phyloP scores from a whole-genome alignment of 306 rosid species.

The Malus sylvestris region DNA sequence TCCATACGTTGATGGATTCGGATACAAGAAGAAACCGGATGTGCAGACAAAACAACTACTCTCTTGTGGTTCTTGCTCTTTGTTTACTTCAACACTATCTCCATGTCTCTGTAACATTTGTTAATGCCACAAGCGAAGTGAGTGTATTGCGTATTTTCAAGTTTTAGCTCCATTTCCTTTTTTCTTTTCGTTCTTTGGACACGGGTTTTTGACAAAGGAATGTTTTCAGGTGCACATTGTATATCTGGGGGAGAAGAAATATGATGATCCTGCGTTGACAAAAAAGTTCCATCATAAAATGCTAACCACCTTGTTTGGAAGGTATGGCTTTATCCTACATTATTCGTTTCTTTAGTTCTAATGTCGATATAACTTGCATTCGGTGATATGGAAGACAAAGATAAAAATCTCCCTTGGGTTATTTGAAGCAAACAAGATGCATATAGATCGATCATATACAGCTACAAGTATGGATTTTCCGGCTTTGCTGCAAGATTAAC shows the following conservation, averaged over 20 bases:
- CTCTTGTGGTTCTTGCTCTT: conserved; percentile 33
- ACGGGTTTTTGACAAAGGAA: conserved; percentile 8
- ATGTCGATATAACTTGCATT: background rate
- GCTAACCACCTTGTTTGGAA: conserved; percentile 53
- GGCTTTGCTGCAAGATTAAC: conserved; percentile 80
- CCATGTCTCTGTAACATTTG: conserved; percentile 22
- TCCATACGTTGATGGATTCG: conserved; percentile 25
- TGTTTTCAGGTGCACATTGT: conserved; percentile 59
- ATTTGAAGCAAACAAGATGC: conserved; percentile 73
- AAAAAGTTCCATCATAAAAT: conserved; percentile 46
- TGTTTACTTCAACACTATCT: conserved; percentile 37
- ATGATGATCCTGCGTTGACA: conserved; percentile 40
- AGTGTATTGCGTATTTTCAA: conserved; percentile 23
- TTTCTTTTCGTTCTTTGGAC: conserved; percentile 1
- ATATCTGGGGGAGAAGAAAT: conserved; percentile 53
- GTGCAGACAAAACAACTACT: conserved; percentile 25
- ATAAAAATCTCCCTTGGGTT: background rate
- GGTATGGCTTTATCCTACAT: conserved; percentile 29
- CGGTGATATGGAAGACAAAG: background rate
- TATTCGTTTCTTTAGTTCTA: background rate
- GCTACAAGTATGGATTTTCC: conserved; percentile 81
- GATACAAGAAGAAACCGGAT: conserved; percentile 33
- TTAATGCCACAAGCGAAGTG: conserved; percentile 38
- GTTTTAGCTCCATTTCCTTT: conserved; percentile 4
- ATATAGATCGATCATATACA: conserved; percentile 51